A percentile compares a stretch with the other conserved stretches of the same genome.
Conservation (phyloP, 140 eudicot genomes). For the Ambrosia hybrid region DNA sequence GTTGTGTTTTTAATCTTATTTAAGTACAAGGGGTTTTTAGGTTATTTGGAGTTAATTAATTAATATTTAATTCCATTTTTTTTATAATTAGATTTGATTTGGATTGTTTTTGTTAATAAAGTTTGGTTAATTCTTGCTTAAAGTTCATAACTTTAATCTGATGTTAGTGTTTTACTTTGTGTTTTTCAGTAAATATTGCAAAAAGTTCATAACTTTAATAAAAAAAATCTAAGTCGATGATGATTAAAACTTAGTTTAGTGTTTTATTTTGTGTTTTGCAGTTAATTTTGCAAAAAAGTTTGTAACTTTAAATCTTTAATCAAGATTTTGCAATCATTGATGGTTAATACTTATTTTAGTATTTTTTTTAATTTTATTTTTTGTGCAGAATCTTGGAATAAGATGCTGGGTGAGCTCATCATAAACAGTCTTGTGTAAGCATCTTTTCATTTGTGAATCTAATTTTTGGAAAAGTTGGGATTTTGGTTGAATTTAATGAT, state of each 20-base stretch:
- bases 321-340: too few relatives aligned
- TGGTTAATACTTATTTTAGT: too few relatives aligned
- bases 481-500: neutral
- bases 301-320: too few relatives aligned
- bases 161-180: too few relatives aligned
- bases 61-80: neutral
- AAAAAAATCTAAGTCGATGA: too few relatives aligned
- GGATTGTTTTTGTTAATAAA: constrained; percentile 14
- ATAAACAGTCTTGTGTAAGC: constrained; percentile 73
- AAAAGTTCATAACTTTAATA: too few relatives aligned
- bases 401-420: constrained; percentile 71
- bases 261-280: too few relatives aligned
- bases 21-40: neutral
- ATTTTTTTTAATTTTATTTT: too few relatives aligned
- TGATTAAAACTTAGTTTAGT: too few relatives aligned
- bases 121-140: constrained; percentile 9
- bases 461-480: constrained; percentile 11
- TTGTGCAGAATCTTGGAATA: neutral
- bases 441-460: neutral
- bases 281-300: too few relatives aligned
- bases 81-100: constrained; percentile 14
- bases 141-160: neutral
- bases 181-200: too few relatives aligned
- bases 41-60: constrained; percentile 5
- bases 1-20: too few relatives aligned